Percentiles rank a stretch among this genome's conserved stretches.
phyloP scores from a whole-genome alignment of 192 early-diverging fungal species.

The Pilobolus umbonatus region DNA sequence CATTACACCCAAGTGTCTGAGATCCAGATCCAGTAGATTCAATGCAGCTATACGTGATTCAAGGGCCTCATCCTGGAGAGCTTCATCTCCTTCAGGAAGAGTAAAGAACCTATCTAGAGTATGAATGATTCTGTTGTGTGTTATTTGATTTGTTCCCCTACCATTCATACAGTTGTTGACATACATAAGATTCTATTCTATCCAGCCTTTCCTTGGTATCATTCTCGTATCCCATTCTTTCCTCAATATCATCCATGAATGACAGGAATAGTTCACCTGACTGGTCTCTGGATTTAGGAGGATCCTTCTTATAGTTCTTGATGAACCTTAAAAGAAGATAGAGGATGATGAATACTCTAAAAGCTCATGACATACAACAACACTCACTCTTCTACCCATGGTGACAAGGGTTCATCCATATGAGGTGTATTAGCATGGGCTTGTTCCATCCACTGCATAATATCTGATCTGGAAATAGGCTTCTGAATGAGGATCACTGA shows the following conservation, averaged over 20 bases:
- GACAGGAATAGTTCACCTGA: constrained; percentile 4
- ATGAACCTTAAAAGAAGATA: constrained; percentile 22
- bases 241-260: constrained; percentile 21
- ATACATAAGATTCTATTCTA: constrained; percentile 42
- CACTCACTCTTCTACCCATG: constrained; percentile 2
- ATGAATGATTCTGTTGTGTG: neutral
- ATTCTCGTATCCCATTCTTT: constrained; percentile 2
- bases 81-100: constrained; percentile 44
- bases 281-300: constrained; percentile 15
- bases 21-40: constrained; percentile 53
- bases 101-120: constrained; percentile 22
- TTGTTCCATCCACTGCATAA: constrained; percentile 26
- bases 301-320: constrained; percentile 16
- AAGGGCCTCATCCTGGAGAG: constrained; percentile 54
- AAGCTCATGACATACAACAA: neutral
- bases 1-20: constrained; percentile 56
- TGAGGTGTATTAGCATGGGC: too few relatives aligned
- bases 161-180: constrained; percentile 39
- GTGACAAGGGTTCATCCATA: constrained; percentile 8
- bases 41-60: constrained; percentile 64
- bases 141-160: neutral
- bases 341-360: neutral
- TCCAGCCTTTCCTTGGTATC: constrained; percentile 38
- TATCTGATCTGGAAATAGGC: constrained; percentile 30
- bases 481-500: constrained; percentile 34